phyloP scores from a whole-genome alignment of 2,329 filamentous ascomycete species.

The Alternaria arbusti region DNA sequence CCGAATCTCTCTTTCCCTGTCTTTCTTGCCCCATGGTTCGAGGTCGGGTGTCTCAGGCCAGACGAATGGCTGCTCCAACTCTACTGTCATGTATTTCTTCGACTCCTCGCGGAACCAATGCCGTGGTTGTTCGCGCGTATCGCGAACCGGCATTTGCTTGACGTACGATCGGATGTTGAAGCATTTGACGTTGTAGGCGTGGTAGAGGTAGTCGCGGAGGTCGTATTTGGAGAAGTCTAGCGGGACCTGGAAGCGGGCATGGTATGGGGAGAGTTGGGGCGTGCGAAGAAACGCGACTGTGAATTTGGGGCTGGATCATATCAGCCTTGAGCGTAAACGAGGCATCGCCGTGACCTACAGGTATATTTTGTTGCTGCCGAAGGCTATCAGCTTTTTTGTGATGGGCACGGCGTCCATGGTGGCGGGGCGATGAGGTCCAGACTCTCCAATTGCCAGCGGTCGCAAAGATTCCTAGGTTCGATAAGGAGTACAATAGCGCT shows the following conservation, averaged over 20 bases:
- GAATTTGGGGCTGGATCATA: slow-evolving; percentile 72
- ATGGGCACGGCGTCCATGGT: slow-evolving; percentile 40
- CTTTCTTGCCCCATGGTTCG: slow-evolving; percentile 50
- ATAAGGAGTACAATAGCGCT: neutral
- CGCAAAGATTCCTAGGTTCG: neutral
- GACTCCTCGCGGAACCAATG: slow-evolving; percentile 73
- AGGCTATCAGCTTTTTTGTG: slow-evolving; percentile 43
- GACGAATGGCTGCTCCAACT: slow-evolving; percentile 84
- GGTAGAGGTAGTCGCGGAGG: slow-evolving; percentile 90
- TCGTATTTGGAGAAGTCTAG: slow-evolving; percentile 96
- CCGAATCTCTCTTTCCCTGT: slow-evolving; percentile 48
- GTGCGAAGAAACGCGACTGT: slow-evolving; percentile 79
- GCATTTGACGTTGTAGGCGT: slow-evolving; percentile 78
- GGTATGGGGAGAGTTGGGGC: slow-evolving; percentile 73
- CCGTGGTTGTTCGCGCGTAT: slow-evolving; percentile 56
- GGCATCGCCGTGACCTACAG: slow-evolving; percentile 47
- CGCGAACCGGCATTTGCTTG: slow-evolving; percentile 69
- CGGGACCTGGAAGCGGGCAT: slow-evolving; percentile 89
- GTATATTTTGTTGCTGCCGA: slow-evolving; percentile 55
- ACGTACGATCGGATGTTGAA: slow-evolving; percentile 78
- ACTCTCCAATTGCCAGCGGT: neutral
- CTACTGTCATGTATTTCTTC: slow-evolving; percentile 93
- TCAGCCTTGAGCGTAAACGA: slow-evolving; percentile 13
- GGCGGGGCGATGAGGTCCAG: neutral
- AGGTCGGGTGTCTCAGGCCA: slow-evolving; percentile 76